phyloP scores from a whole-genome alignment of 2,329 filamentous ascomycete genomes.

The Amylocarpus encephaloides region DNA sequence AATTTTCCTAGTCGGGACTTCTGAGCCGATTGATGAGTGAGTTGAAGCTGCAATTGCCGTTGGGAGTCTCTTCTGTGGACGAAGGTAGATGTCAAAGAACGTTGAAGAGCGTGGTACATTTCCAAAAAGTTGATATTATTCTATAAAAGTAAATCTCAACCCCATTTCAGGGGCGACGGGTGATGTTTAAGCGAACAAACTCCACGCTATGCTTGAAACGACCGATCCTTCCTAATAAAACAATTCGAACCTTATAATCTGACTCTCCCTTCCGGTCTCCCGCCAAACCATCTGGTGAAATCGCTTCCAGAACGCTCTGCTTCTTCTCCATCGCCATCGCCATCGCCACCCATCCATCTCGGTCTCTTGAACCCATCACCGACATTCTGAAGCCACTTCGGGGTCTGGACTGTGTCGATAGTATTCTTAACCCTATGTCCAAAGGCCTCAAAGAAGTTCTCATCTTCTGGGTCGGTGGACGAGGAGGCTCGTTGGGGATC shows the following conservation, averaged over 20 bases:
- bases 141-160: background rate
- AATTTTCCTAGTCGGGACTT: too few species aligned
- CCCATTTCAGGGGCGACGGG: background rate
- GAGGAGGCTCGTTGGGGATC: conserved; percentile 30
- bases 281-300: conserved; percentile 53
- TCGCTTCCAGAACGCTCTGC: conserved; percentile 34
- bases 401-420: conserved; percentile 73
- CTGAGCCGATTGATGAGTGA: background rate
- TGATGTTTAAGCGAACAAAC: conserved; percentile 22
- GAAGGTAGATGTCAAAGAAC: too few species aligned
- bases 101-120: background rate
- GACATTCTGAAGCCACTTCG: conserved; percentile 74
- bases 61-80: too few species aligned
- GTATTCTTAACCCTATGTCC: conserved; percentile 87
- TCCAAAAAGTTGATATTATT: background rate
- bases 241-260: conserved; percentile 21
- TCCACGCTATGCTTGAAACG: conserved; percentile 26
- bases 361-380: conserved; percentile 66
- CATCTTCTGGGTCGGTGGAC: conserved; percentile 55
- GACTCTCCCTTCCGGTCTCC: conserved; percentile 32
- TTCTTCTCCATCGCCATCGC: conserved; percentile 39
- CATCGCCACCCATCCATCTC: conserved; percentile 69
- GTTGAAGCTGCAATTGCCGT: background rate
- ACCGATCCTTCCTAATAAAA: background rate
- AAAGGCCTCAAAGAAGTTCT: conserved; percentile 78